phyloP scores from a whole-genome alignment of 768 basidiomycete species.

The Collybiopsis confluens region DNA sequence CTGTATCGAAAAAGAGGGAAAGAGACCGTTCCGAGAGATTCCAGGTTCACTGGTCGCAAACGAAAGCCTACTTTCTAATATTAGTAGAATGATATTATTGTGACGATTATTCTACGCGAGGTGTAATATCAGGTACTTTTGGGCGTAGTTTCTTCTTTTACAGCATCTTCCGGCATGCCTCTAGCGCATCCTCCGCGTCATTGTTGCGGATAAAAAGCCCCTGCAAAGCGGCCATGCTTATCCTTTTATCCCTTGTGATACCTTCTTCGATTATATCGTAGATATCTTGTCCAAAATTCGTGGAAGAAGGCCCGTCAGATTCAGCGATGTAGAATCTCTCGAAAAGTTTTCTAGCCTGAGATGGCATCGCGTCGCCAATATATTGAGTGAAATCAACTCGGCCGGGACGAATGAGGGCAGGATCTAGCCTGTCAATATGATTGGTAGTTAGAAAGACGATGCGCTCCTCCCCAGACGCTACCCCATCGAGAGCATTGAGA shows the following conservation, averaged over 20 bases:
- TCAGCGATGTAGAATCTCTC: slow-evolving; percentile 69
- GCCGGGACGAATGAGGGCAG: slow-evolving; percentile 92
- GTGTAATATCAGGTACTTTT: slow-evolving; percentile 12
- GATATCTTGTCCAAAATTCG: slow-evolving; percentile 48
- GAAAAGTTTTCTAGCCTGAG: slow-evolving; percentile 77
- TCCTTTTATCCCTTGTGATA: slow-evolving; percentile 44
- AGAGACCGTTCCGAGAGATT: slow-evolving; percentile 77
- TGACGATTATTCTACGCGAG: neutral
- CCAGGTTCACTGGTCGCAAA: slow-evolving; percentile 91
- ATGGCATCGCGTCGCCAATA: slow-evolving; percentile 82
- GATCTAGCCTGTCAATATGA: slow-evolving; percentile 83
- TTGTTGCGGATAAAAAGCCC: slow-evolving; percentile 84
- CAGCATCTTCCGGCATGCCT: slow-evolving; percentile 34
- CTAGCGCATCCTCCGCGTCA: slow-evolving; percentile 51
- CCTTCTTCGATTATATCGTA: slow-evolving; percentile 51
- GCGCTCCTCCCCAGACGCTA: slow-evolving; percentile 96
- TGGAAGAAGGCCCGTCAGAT: slow-evolving; percentile 25
- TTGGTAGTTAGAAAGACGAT: slow-evolving; percentile 99
- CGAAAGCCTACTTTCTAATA: slow-evolving; percentile 72
- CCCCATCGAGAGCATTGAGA: slow-evolving; percentile 94
- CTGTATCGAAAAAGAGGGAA: slow-evolving; percentile 84
- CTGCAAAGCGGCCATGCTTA: slow-evolving; percentile 97
- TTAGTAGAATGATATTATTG: neutral
- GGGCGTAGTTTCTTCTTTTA: neutral
- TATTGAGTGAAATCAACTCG: slow-evolving; percentile 84